These are phyloP conservation scores for Marvania coccoides DNA, from an alignment of 139 green algal species.

Conservation along the genomic window DNA sequence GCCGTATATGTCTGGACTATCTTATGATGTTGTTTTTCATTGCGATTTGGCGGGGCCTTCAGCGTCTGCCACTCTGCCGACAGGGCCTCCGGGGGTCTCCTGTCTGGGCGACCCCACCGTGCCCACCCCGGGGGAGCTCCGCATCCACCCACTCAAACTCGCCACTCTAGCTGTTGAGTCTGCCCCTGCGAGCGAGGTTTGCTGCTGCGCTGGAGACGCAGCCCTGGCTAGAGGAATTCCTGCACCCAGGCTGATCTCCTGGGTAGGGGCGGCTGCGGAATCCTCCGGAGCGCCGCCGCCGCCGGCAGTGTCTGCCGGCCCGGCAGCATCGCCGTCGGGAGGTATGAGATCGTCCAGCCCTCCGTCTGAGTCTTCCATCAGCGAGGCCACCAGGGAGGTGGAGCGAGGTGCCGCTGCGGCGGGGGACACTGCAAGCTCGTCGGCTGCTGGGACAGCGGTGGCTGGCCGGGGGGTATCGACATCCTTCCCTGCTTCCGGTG, in stretches of 20 bases:
- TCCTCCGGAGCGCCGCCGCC: not conserved
- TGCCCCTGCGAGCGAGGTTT: not conserved
- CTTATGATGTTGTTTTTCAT: no score
- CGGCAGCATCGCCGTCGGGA: not conserved
- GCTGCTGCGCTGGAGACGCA: not conserved
- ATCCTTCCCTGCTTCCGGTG: no score
- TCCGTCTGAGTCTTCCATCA: conserved; percentile 4
- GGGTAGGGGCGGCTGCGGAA: not conserved
- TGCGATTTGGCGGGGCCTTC: no score
- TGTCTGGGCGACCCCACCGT: no score
- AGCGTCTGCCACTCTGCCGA: no score
- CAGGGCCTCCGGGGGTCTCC: no score
- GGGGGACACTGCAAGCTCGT: not conserved
- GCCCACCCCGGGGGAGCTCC: not conserved
- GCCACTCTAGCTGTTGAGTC: not conserved
- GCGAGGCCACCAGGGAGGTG: not conserved
- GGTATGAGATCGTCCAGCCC: not conserved
- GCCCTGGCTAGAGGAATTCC: not conserved
- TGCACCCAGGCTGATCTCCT: no score
- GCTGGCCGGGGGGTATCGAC: not conserved
- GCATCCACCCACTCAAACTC: conserved; percentile 6
- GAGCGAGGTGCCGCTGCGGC: not conserved
- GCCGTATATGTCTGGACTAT: no score
- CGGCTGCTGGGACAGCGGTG: not conserved
- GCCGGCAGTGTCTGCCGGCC: not conserved